Evolutionary conservation across 2,329 filamentous ascomycete species (phyloP), one percentile per base, ranked within the genome.

Genomic region (Fusarium sp.): DNA sequence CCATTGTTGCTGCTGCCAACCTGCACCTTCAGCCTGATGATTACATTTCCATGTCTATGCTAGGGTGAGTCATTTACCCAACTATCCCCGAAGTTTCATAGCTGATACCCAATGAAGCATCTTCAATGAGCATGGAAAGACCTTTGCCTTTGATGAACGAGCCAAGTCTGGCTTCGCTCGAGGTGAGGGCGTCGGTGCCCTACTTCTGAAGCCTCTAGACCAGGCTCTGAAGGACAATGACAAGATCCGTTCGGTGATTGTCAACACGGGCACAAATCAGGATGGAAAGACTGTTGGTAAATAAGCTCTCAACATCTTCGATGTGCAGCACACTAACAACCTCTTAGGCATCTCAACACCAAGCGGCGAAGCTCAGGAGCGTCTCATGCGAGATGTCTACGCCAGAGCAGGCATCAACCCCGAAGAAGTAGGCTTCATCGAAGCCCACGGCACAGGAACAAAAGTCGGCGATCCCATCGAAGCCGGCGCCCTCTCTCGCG

Each of bases 1-100:
- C 87, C 1, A 79, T 89, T 27, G 85, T 86, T 8, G 85, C 84
- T 29, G 79, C 76, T 7, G 54, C 54, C 42, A 66, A 37, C 16
- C 34, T 73, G 31, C 66, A 66, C n/a, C 18, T 71, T 29, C 62
- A 69, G 6, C 71, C 71, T 4, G 71, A 73, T 42, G 75, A 78
- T 31, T 71, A 77, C 47, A 63, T 78, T 4, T 78, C 79, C 63
- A 80, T 81, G 79, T 80, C 79, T 6, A 78, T 78, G 73, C 54
- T 79, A 4, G 79, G 79, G 79, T 80, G 37, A 69, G 76, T 50
- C n/a, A 47, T 47, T 8, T 18, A 6, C 42, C 2, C 5, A 24
- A 16, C 4, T 14, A 9, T 24, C 8, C 20, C 3, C 7, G 9
- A 47, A 0, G 13, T 16, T 24, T 24, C 2, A 10, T 47, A 47